Percentiles rank a stretch among this genome's conserved stretches.
phyloP scores from a whole-genome alignment of 805 yeast species.

The Candida vartiovaarae region DNA sequence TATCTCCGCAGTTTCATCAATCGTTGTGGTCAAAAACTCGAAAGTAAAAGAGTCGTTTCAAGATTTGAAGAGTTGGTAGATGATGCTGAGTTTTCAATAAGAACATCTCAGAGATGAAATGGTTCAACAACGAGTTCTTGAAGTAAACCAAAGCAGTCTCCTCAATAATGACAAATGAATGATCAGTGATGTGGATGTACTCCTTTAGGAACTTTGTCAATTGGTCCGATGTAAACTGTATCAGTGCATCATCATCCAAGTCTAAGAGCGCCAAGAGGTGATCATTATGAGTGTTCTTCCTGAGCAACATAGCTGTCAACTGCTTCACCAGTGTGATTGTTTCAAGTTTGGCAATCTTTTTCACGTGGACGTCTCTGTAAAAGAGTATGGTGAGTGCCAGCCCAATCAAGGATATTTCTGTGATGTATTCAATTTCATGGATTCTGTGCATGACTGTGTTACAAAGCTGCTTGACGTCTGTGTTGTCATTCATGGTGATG shows the following conservation, averaged over 20 bases:
- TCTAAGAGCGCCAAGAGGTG: conserved; percentile 4
- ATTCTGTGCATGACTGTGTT: conserved; percentile 10
- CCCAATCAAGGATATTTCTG: conserved; percentile 15
- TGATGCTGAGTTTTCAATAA: conserved; percentile 4
- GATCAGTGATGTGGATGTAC: conserved; percentile 2
- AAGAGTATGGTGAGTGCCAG: conserved; percentile 10
- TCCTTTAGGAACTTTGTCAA: conserved; percentile 9
- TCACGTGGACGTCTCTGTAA: conserved; percentile 11
- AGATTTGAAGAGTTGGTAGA: conserved; percentile 3
- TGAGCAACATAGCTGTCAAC: conserved; percentile 1
- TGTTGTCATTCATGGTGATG: conserved; percentile 3
- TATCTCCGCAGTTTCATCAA: conserved; percentile 4
- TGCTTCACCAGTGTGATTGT: conserved; percentile 6
- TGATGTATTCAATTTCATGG: conserved; percentile 12
- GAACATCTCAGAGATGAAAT: conserved; percentile 17
- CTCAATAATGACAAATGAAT: conserved; percentile 8
- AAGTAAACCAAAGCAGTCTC: conserved; percentile 17
- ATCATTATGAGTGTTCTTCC: conserved; percentile 5
- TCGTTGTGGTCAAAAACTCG: conserved; percentile 15
- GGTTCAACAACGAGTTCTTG: conserved; percentile 18
- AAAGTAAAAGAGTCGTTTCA: conserved; percentile 13
- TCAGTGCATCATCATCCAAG: conserved; percentile 2
- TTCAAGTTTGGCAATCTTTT: conserved; percentile 3
- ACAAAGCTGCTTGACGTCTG: conserved; percentile 4
- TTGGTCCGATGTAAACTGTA: conserved; percentile 1